phyloP scores from a whole-genome alignment of 139 green algal genomes.

The Trebouxia sp. region DNA sequence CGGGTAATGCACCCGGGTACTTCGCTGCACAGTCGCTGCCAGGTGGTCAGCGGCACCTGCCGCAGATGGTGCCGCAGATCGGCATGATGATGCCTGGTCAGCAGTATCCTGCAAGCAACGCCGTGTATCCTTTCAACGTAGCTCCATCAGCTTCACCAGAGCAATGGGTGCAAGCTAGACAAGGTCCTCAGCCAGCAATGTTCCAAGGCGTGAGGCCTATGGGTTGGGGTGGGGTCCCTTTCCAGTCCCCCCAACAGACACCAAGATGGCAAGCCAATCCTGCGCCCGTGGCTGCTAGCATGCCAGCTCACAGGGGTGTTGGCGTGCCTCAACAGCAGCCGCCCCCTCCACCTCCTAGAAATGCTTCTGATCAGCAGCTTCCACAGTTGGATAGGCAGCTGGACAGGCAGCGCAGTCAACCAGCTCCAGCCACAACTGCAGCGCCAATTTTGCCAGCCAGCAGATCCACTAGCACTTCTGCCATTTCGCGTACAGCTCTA shows the following conservation, averaged over 20 bases:
- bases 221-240: conserved; percentile 12
- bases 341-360: conserved; percentile 4
- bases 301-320: not conserved
- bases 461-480: not conserved
- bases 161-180: conserved; percentile 3
- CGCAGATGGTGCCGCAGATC: not conserved
- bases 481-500: not conserved
- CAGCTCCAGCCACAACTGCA: not conserved
- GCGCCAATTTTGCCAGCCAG: not conserved
- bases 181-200: not conserved
- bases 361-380: not conserved
- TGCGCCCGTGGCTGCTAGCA: not conserved
- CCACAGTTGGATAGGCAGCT: not conserved
- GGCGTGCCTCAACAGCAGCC: not conserved
- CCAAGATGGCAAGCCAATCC: not conserved
- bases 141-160: not conserved
- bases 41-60: not conserved
- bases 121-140: not conserved
- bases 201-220: conserved; percentile 13
- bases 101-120: not conserved
- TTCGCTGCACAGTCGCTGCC: not conserved
- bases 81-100: conserved; percentile 4
- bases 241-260: not conserved
- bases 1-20: not conserved
- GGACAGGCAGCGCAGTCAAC: not conserved